Evolutionary conservation across 345 rosid species (phyloP).

Genomic region (Brassica rapa): DNA sequence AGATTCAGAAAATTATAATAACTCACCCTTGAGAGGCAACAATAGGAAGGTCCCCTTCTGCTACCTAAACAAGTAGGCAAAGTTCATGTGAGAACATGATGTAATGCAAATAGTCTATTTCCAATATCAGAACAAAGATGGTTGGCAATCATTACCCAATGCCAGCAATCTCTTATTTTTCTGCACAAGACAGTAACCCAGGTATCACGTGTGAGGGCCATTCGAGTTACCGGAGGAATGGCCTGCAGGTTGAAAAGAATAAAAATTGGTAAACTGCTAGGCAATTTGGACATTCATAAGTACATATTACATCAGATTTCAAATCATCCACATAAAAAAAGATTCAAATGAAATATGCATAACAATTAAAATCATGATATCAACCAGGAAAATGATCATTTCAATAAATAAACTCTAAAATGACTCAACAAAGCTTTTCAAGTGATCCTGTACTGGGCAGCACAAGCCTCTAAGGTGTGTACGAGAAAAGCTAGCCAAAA

Average conservation of each 20-base stretch:
- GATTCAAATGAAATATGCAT: background rate
- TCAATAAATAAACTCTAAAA: background rate
- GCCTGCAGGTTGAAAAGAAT: conserved; percentile 52
- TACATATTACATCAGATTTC: conserved; percentile 3
- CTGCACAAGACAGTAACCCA: conserved; percentile 98
- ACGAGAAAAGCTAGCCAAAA: conserved; percentile 8
- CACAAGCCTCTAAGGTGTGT: conserved; percentile 3
- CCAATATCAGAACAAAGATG: conserved; percentile 29
- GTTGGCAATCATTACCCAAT: conserved; percentile 69
- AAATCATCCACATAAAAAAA: conserved; percentile 5
- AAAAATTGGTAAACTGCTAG: background rate
- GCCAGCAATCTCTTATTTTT: conserved; percentile 99
- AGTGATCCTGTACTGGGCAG: conserved; percentile 1
- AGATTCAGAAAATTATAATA: conserved; percentile 29
- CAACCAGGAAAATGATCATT: background rate
- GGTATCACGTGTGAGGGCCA: conserved; percentile 97
- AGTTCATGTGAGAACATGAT: conserved; percentile 38
- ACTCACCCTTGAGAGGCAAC: conserved; percentile 97
- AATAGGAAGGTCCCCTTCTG: conserved; percentile 96
- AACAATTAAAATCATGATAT: background rate
- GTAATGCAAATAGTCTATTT: conserved; percentile 15
- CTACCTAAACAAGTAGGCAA: conserved; percentile 61
- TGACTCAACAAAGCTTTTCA: background rate
- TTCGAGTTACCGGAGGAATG: conserved; percentile 86
- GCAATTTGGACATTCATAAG: conserved; percentile 15